These are phyloP conservation scores for Dichotomopilus funicola DNA, from an alignment of 2,329 filamentous ascomycete species.

Conservation along the genomic window DNA sequence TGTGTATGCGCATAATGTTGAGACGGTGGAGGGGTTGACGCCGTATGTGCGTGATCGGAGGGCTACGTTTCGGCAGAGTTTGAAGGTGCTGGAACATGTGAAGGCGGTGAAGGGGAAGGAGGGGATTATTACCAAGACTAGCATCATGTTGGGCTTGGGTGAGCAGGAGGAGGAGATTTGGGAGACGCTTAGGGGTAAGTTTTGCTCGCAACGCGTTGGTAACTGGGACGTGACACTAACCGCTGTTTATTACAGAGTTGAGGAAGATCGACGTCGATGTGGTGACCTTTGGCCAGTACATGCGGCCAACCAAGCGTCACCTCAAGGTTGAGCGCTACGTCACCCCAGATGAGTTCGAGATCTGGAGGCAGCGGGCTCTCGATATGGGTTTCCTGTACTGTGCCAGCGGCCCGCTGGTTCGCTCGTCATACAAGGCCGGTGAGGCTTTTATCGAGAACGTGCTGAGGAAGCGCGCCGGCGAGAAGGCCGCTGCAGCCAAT, in stretches of 20 bases:
- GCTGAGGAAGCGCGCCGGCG: slow-evolving; percentile 67
- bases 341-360: slow-evolving; percentile 82
- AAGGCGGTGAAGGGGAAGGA: slow-evolving; percentile 65
- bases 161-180: slow-evolving; percentile 84
- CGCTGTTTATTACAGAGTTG: slow-evolving; percentile 50
- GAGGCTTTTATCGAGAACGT: slow-evolving; percentile 99
- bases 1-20: slow-evolving; percentile 95
- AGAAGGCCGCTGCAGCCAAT: slow-evolving; percentile 29
- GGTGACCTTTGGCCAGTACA: slow-evolving; percentile 99
- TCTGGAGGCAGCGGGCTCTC: slow-evolving; percentile 82
- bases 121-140: slow-evolving; percentile 93
- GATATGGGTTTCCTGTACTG: slow-evolving; percentile 97
- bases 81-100: slow-evolving; percentile 71
- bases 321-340: slow-evolving; percentile 96
- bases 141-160: slow-evolving; percentile 90
- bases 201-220: not conserved
- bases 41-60: slow-evolving; percentile 84
- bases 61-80: slow-evolving; percentile 80
- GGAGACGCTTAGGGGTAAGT: slow-evolving; percentile 63
- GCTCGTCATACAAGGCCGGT: slow-evolving; percentile 95
- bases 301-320: slow-evolving; percentile 96
- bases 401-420: slow-evolving; percentile 84
- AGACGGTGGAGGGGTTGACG: slow-evolving; percentile 87
- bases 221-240: not conserved
- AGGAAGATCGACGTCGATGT: slow-evolving; percentile 80